phyloP scores from a whole-genome alignment of 75 land plant genomes.

The Cupressus sempervirens region DNA sequence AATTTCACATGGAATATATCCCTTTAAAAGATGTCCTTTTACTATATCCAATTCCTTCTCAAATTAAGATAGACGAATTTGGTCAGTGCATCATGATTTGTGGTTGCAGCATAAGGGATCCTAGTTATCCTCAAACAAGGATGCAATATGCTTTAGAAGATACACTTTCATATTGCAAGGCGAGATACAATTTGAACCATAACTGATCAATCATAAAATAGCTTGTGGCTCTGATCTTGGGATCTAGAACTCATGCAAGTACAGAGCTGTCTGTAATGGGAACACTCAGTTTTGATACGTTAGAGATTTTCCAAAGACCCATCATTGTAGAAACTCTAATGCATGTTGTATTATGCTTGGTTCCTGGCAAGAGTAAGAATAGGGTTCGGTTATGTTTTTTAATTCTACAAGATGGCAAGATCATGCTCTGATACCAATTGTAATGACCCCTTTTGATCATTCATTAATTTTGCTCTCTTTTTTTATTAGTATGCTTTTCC shows the following conservation, averaged over 20 bases:
- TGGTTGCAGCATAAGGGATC: background rate
- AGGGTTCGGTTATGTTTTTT: no score
- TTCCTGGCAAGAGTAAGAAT: no score
- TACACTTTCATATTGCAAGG: background rate
- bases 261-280: slow-evolving; percentile 21
- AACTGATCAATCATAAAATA: background rate
- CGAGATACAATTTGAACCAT: background rate
- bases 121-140: background rate
- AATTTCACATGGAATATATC: no score
- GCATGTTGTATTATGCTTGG: slow-evolving; percentile 63
- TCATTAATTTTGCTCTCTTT: no score
- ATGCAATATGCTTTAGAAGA: background rate
- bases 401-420: no score
- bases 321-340: slow-evolving; percentile 53
- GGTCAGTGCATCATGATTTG: background rate
- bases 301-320: slow-evolving; percentile 43
- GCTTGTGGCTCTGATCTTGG: background rate
- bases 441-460: no score
- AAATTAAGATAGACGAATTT: background rate
- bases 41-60: background rate
- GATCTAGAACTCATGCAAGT: background rate
- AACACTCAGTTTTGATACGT: slow-evolving; percentile 18
- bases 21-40: no score
- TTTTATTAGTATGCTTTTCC: no score
- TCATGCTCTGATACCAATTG: no score